A percentile compares a stretch with the other conserved stretches of the same genome.
phyloP scores from a whole-genome alignment of 371 early-diverging fungal genomes.

The Mortierella polycephala region DNA sequence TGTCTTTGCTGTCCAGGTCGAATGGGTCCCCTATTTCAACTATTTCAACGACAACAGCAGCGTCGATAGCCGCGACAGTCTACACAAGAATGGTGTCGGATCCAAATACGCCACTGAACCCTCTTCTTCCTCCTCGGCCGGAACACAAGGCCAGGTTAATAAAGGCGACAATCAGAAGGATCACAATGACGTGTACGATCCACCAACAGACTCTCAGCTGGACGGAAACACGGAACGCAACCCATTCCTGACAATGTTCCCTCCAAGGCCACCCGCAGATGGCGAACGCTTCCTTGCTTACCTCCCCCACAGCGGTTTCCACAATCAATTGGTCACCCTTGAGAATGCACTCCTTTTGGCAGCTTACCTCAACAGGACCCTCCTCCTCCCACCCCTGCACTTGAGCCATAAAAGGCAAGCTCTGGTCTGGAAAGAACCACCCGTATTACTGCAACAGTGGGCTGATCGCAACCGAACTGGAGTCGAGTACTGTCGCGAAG shows the following conservation, averaged over 20 bases:
- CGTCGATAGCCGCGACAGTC: neutral
- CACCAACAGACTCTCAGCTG: constrained; percentile 5
- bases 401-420: constrained; percentile 32
- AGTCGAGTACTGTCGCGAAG: constrained; percentile 36
- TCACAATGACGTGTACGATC: neutral
- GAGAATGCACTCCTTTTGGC: constrained; percentile 67
- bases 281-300: constrained; percentile 61
- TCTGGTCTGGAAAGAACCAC: constrained; percentile 30
- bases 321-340: constrained; percentile 68
- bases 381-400: constrained; percentile 64
- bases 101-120: no score
- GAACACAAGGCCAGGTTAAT: neutral
- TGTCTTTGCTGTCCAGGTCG: constrained; percentile 31
- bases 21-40: constrained; percentile 42
- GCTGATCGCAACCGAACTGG: constrained; percentile 19
- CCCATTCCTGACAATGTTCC: constrained; percentile 41
- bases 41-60: neutral
- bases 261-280: constrained; percentile 26
- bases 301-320: constrained; percentile 70
- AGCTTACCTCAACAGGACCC: constrained; percentile 61
- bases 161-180: neutral
- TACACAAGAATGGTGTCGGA: neutral
- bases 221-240: constrained; percentile 29
- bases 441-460: constrained; percentile 27
- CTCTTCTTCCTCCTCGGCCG: no score